Evolutionary conservation across 2,329 filamentous ascomycete species (phyloP).

Genomic region (Penicillium aurantiogriseum): DNA sequence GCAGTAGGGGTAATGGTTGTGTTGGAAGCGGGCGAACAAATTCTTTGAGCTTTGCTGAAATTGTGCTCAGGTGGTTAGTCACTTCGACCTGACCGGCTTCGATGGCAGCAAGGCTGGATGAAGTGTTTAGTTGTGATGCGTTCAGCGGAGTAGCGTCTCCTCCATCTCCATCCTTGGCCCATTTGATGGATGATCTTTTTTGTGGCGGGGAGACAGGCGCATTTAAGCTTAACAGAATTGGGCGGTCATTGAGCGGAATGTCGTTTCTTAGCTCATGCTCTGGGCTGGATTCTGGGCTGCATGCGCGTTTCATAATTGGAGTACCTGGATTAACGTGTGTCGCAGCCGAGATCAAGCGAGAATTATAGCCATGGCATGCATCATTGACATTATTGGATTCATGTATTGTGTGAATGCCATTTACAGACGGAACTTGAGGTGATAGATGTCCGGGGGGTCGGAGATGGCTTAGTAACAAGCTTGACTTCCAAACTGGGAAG

Average conservation of each 20-base stretch:
- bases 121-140: background rate
- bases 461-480: background rate
- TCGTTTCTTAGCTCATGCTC: background rate
- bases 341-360: background rate
- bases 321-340: no score
- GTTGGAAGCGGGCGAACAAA: conserved; percentile 25
- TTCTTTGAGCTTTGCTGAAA: conserved; percentile 43
- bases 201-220: conserved; percentile 32
- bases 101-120: conserved; percentile 44
- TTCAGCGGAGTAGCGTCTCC: background rate
- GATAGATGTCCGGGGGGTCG: no score
- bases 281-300: conserved; percentile 5
- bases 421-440: background rate
- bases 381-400: background rate
- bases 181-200: conserved; percentile 2
- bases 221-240: conserved; percentile 18
- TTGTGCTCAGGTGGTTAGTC: conserved; percentile 50
- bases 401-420: background rate
- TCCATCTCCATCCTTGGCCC: background rate
- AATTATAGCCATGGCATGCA: background rate
- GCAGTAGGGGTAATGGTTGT: conserved; percentile 34
- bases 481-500: background rate
- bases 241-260: background rate
- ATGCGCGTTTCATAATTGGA: conserved; percentile 17
- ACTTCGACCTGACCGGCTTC: conserved; percentile 53